A percentile compares a stretch with the other conserved stretches of the same genome.
Conservation (phyloP, 768 basidiomycete species). For the Sutorius australiensis region DNA sequence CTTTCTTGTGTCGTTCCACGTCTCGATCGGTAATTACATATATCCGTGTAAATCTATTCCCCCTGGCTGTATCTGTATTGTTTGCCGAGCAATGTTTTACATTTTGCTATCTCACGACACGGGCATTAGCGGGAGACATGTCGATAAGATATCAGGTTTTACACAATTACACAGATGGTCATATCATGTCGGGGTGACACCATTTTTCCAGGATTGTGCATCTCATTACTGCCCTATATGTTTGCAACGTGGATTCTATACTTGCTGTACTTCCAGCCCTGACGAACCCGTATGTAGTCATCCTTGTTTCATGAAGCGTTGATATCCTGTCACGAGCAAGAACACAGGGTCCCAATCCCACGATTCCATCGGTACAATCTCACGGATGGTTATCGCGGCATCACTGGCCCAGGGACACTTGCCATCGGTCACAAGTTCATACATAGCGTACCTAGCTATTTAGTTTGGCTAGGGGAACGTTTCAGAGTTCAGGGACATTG, state of each 20-base stretch:
- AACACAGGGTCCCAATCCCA: neutral
- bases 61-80: neutral
- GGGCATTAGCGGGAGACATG: neutral
- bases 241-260: too few relatives aligned
- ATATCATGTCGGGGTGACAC: too few relatives aligned
- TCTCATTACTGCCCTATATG: too few relatives aligned
- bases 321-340: too few relatives aligned
- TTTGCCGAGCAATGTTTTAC: neutral
- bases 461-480: too few relatives aligned
- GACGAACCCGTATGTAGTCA: neutral
- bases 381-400: neutral
- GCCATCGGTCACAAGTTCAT: too few relatives aligned
- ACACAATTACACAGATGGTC: neutral
- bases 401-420: neutral
- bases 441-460: too few relatives aligned
- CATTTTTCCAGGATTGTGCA: too few relatives aligned
- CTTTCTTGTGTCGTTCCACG: neutral
- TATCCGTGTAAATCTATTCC: neutral
- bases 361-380: neutral
- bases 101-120: neutral
- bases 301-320: neutral
- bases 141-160: neutral
- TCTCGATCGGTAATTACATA: neutral
- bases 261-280: neutral
- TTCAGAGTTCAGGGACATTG: neutral